Percentiles rank a stretch among this genome's conserved stretches.
Evolutionary conservation across 2,329 filamentous ascomycete species (phyloP).

Genomic region (Sporothrix protearum): DNA sequence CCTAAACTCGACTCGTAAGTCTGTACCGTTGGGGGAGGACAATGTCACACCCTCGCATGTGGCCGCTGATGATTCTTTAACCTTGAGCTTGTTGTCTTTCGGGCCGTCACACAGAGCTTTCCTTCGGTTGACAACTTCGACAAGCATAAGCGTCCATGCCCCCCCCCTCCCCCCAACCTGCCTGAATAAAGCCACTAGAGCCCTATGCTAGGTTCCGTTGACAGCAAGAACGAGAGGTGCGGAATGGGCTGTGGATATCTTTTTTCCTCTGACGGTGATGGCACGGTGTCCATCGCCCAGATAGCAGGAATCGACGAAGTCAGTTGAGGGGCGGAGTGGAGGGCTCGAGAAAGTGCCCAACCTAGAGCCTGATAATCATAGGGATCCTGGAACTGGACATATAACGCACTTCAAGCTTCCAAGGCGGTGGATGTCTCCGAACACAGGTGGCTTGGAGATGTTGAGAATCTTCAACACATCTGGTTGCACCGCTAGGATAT

Average conservation of each 20-base stretch:
- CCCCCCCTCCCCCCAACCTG: no score
- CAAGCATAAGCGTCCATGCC: background rate
- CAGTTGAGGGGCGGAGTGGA: background rate
- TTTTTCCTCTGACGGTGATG: background rate
- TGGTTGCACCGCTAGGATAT: background rate
- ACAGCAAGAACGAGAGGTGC: no score
- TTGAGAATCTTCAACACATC: background rate
- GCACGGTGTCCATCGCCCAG: background rate
- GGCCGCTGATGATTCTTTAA: conserved; percentile 15
- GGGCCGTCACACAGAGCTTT: conserved; percentile 6
- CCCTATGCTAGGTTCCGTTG: background rate
- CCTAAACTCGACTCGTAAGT: background rate
- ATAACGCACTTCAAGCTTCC: background rate
- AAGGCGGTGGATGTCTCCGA: background rate
- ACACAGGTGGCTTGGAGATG: background rate
- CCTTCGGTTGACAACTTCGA: background rate
- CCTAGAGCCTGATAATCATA: background rate
- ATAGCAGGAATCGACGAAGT: background rate
- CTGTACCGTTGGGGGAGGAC: background rate
- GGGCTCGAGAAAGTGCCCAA: background rate
- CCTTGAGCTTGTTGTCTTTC: conserved; percentile 8
- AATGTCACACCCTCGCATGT: conserved; percentile 16
- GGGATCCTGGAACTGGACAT: background rate
- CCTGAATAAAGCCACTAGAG: background rate
- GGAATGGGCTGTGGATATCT: no score